Conservation (phyloP, 129 eudicot genomes). For the Apium graveolens region DNA sequence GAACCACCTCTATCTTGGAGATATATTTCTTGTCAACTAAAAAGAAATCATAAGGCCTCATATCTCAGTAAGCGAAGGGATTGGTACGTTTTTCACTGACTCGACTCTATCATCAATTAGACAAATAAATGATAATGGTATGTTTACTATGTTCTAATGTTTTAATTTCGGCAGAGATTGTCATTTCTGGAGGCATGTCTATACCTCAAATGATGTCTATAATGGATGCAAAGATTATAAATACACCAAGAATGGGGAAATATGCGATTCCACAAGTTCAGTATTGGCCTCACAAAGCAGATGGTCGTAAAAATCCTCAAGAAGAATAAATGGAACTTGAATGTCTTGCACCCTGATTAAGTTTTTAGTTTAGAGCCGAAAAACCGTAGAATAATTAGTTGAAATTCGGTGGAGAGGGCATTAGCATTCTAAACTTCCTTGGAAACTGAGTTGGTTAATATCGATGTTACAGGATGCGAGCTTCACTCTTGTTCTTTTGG, state of each 20-base stretch:
- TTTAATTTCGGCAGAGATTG: slow-evolving; percentile 52
- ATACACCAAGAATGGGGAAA: too few species aligned
- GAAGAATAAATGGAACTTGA: background rate
- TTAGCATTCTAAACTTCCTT: background rate
- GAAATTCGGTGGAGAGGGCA: background rate
- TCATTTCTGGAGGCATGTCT: slow-evolving; percentile 84
- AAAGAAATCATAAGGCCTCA: slow-evolving; percentile 67
- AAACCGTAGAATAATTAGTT: background rate
- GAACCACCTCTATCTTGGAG: slow-evolving; percentile 84
- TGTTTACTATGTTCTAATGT: background rate
- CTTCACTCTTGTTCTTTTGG: background rate
- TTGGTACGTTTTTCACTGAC: slow-evolving; percentile 35
- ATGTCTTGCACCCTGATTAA: background rate
- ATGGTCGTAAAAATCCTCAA: background rate
- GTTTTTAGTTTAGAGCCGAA: background rate
- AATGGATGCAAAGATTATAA: too few species aligned
- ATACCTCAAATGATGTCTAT: slow-evolving; percentile 56
- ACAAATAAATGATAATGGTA: background rate
- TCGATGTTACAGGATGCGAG: background rate
- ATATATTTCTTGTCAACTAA: slow-evolving; percentile 57
- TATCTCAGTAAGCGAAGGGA: slow-evolving; percentile 79
- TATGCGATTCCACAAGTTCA: slow-evolving; percentile 8
- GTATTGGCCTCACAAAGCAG: background rate
- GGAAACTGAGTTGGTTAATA: background rate
- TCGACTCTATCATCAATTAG: background rate